These are phyloP conservation scores for Penicillium sp. DNA, from an alignment of 2,329 filamentous ascomycete genomes.

Conservation along the genomic window DNA sequence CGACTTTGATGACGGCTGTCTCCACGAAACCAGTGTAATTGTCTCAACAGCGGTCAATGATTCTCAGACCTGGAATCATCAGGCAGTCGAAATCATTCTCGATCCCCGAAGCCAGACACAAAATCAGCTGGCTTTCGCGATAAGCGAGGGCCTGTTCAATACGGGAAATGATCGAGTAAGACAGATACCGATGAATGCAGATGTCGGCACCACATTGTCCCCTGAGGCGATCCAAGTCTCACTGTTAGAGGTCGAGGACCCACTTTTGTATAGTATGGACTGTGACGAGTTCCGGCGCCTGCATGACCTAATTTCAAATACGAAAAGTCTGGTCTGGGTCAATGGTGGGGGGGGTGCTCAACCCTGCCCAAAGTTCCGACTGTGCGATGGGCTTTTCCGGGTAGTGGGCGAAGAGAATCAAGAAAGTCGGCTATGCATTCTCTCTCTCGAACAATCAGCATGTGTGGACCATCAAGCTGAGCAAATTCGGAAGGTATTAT, in stretches of 20 bases:
- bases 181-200: neutral
- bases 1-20: constrained; percentile 20
- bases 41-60: constrained; percentile 16
- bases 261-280: constrained; percentile 11
- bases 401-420: constrained; percentile 12
- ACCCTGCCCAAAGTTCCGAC: constrained; percentile 15
- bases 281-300: constrained; percentile 3
- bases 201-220: neutral
- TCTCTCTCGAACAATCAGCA: neutral
- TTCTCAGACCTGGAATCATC: neutral
- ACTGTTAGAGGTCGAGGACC: constrained; percentile 10
- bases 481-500: neutral
- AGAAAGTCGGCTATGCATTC: neutral
- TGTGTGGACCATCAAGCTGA: neutral
- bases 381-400: constrained; percentile 21
- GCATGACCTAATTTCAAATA: constrained; percentile 2
- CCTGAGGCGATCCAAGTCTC: constrained; percentile 6
- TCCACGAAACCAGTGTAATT: constrained; percentile 19
- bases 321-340: constrained; percentile 18
- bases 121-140: neutral
- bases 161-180: neutral
- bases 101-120: neutral
- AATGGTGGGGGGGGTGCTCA: constrained; percentile 14
- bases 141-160: neutral
- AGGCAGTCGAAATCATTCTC: neutral